Base-by-base conservation (phyloP, 345 rosid genomes). In the Clausena lansium region DNA sequence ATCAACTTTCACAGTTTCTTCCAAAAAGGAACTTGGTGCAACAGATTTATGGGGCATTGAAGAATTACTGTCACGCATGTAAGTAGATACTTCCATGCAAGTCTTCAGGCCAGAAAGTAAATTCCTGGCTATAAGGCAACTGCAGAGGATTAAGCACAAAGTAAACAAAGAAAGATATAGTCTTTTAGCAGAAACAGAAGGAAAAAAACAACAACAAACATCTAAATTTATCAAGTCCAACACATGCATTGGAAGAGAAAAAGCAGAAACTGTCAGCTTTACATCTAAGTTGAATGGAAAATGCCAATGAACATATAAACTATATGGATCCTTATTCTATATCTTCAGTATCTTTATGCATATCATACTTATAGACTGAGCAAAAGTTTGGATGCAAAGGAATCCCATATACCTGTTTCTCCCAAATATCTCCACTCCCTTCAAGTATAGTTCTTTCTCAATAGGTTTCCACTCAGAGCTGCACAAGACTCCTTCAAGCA, bases 111-210 rank as follows among this genome's bases (percentile, higher is more conserved):
- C 99, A 83, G 92, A 90, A 80, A 96, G 99, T 77, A 96, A 78
- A 84, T 96, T 96, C 83, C 97, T 94, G 65, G 99, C 94, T 70
- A 96, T 96, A 82, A 96, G 98, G 87, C 99, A 96, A 84, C 99
- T 96, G 93, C 82, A 83, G 74, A 80, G 10, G 62, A 76, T 69
- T 78, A 70, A 28, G 57, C 28, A 55, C 39, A 35, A 38, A 35
- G 33, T 35, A 28, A 65, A 76, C 38, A 67, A 32, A 59, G 22
- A 54, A 83, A 67, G 71, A 70, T 77, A 69, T 2, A 36, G 75
- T 76, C 73, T 63, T 28, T 64, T 36, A 71, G 54, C 61, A 73
- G 63, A 69, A 70, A 27, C 70, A 72, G 28, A 73, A 63, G 47
- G 45, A 63, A 71, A 60, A 35, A 61, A 30, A 59, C 45, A 36